phyloP scores from a whole-genome alignment of 331 rosid genomes.

The Quercus tomentella region DNA sequence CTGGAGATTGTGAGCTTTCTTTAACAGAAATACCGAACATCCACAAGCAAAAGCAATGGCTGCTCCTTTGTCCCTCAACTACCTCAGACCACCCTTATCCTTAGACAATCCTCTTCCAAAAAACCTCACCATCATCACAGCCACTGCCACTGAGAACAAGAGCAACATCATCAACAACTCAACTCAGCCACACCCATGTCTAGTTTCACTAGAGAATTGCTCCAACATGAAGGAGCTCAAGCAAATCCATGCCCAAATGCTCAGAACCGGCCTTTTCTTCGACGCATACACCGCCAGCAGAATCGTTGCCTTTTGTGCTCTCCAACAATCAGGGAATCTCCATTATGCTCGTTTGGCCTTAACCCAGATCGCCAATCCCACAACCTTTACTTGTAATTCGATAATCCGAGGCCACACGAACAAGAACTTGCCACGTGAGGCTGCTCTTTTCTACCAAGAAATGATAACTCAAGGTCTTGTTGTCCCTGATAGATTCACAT shows the following conservation, averaged over 20 bases:
- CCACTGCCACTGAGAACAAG: background rate
- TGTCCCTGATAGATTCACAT: slow-evolving; percentile 18
- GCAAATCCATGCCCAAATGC: slow-evolving; percentile 24
- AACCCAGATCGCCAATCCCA: slow-evolving; percentile 20
- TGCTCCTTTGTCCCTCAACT: slow-evolving; percentile 13
- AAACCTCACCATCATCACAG: background rate
- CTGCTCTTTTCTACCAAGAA: background rate
- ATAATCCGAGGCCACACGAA: slow-evolving; percentile 18
- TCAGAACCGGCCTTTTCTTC: slow-evolving; percentile 25
- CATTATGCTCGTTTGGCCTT: slow-evolving; percentile 11
- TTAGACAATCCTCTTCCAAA: background rate
- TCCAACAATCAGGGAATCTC: slow-evolving; percentile 2
- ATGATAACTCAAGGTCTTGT: background rate
- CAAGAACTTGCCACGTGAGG: background rate
- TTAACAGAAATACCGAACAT: slow-evolving; percentile 4
- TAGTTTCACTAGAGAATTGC: slow-evolving; percentile 15
- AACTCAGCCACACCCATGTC: slow-evolving; percentile 15
- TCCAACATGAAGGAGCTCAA: slow-evolving; percentile 18
- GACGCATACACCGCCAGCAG: slow-evolving; percentile 8
- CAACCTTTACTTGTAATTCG: slow-evolving; percentile 15
- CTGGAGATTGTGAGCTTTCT: background rate
- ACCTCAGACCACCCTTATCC: background rate
- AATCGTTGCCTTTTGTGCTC: slow-evolving; percentile 18
- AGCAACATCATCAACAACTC: background rate
- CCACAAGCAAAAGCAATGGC: background rate